phyloP scores from a whole-genome alignment of 179 eudicot genomes.

The Gypsophila paniculata region DNA sequence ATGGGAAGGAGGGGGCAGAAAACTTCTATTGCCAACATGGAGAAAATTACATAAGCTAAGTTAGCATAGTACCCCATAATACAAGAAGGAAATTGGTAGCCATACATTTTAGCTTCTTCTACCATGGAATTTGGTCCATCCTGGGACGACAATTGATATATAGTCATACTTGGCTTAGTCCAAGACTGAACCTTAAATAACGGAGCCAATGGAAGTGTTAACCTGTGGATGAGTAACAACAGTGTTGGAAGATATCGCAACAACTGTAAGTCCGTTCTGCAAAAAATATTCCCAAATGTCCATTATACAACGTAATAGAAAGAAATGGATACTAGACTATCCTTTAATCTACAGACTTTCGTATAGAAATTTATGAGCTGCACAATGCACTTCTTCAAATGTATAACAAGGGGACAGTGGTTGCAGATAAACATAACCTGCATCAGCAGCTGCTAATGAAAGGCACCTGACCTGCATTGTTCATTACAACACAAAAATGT shows the following conservation, averaged over 20 bases:
- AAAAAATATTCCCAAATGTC: constrained; percentile 15
- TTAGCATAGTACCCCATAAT: constrained; percentile 57
- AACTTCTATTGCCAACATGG: too few relatives aligned
- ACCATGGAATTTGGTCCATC: constrained; percentile 96
- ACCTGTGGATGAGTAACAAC: constrained; percentile 67
- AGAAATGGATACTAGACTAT: neutral
- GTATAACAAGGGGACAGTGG: constrained; percentile 90
- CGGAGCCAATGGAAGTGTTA: constrained; percentile 1
- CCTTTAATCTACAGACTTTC: constrained; percentile 42
- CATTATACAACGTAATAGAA: constrained; percentile 18
- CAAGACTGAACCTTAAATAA: constrained; percentile 29
- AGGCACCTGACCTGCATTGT: neutral
- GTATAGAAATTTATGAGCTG: constrained; percentile 80
- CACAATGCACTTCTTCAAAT: constrained; percentile 76
- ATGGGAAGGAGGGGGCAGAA: too few relatives aligned
- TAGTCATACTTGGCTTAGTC: constrained; percentile 22
- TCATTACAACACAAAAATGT: neutral
- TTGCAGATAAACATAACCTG: constrained; percentile 99
- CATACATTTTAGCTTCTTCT: constrained; percentile 68
- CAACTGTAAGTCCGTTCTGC: constrained; percentile 93
- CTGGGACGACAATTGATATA: constrained; percentile 39
- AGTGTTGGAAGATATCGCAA: constrained; percentile 94
- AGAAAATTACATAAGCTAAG: neutral
- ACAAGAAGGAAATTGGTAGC: constrained; percentile 89
- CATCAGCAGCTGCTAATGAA: constrained; percentile 23